A percentile compares a stretch with the other conserved stretches of the same genome.
Evolutionary conservation across 192 early-diverging fungal species (phyloP).

Genomic region (Phycomyces nitens): DNA sequence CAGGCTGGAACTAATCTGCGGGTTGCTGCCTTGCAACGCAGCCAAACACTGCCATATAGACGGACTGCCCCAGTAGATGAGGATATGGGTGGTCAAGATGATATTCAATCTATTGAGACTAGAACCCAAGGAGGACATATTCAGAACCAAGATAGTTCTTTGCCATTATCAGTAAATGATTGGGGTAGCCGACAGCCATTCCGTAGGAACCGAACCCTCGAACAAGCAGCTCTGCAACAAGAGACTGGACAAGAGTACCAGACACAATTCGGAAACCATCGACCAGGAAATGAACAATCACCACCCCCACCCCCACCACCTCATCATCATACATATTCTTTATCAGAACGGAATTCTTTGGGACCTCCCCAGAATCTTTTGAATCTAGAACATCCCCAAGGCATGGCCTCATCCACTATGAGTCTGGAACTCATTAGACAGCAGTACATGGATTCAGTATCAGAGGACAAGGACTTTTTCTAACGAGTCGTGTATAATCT

Average conservation of each 20-base stretch:
- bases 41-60: neutral
- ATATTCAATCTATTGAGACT: neutral
- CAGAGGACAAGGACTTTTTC: neutral
- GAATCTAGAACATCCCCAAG: neutral
- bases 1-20: neutral
- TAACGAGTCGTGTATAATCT: too few species aligned
- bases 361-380: neutral
- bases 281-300: too few species aligned
- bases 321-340: too few species aligned
- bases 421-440: slow-evolving; percentile 1
- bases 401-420: neutral
- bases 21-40: neutral
- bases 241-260: too few species aligned
- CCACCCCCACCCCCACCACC: too few species aligned
- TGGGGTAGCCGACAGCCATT: too few species aligned
- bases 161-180: too few species aligned
- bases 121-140: neutral
- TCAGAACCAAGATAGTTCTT: neutral
- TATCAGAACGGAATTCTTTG: neutral
- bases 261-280: too few species aligned
- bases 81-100: neutral
- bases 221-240: too few species aligned
- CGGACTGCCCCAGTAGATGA: neutral
- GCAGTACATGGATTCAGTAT: neutral
- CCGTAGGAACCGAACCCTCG: too few species aligned